These are phyloP conservation scores for Aspergillus sp. DNA, from an alignment of 2,329 filamentous ascomycete genomes.

Conservation along the genomic window DNA sequence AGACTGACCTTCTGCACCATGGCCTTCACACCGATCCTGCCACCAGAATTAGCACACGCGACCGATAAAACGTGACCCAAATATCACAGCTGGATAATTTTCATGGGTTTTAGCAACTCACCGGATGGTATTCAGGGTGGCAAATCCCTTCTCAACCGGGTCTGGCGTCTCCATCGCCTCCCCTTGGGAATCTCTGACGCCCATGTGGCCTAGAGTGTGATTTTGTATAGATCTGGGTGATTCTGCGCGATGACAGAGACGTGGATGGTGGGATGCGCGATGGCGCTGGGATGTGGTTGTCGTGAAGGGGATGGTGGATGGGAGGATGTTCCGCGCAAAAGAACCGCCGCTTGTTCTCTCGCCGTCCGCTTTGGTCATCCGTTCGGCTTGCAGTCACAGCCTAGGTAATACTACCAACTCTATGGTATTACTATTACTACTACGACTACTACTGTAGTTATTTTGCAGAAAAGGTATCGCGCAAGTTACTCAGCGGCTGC, in stretches of 20 bases:
- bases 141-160: slow-evolving; percentile 65
- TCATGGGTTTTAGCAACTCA: slow-evolving; percentile 36
- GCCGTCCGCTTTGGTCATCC: not conserved
- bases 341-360: slow-evolving; percentile 13
- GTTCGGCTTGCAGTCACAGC: too few species aligned
- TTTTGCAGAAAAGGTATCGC: too few species aligned
- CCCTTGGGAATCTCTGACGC: slow-evolving; percentile 46
- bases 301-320: slow-evolving; percentile 10
- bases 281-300: slow-evolving; percentile 1
- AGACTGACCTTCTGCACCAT: slow-evolving; percentile 60
- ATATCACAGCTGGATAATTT: not conserved
- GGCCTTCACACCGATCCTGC: slow-evolving; percentile 58
- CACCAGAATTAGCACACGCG: slow-evolving; percentile 24
- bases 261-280: slow-evolving; percentile 6
- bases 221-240: slow-evolving; percentile 1
- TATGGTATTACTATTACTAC: too few species aligned
- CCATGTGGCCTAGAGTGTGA: slow-evolving; percentile 37
- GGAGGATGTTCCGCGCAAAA: slow-evolving; percentile 1
- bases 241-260: not conserved
- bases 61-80: slow-evolving; percentile 22
- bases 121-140: slow-evolving; percentile 76
- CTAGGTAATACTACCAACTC: too few species aligned
- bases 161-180: slow-evolving; percentile 49
- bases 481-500: too few species aligned
- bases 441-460: too few species aligned